Evolutionary conservation across 1,284 basidiomycete genomes (phyloP).

Genomic region (Papiliotrema laurentii): DNA sequence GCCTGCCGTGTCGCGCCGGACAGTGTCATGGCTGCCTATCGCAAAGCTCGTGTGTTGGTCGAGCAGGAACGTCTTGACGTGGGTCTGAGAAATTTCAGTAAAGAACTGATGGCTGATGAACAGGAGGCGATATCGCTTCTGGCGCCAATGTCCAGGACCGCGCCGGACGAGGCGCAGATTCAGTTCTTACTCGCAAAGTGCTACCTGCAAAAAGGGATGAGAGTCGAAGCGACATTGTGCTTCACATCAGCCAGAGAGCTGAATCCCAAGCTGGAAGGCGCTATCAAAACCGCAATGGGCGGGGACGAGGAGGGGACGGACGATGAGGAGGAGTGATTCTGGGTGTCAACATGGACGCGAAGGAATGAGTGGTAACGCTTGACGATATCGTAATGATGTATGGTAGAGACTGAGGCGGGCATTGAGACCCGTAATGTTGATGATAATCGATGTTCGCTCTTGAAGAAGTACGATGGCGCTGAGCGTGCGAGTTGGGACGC

Average conservation of each 20-base stretch:
- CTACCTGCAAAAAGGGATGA: conserved; percentile 72
- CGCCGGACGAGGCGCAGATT: conserved; percentile 90
- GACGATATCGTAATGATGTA: too few species aligned
- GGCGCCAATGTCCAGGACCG: conserved; percentile 67
- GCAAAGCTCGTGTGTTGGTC: conserved; percentile 80
- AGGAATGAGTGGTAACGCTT: too few species aligned
- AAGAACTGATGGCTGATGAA: conserved; percentile 9
- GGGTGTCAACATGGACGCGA: neutral
- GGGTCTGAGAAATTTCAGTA: conserved; percentile 42
- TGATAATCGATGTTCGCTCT: too few species aligned
- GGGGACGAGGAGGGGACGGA: conserved; percentile 55
- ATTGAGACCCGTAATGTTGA: too few species aligned
- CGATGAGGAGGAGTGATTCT: neutral
- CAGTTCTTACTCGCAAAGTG: conserved; percentile 90
- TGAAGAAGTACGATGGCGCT: too few species aligned
- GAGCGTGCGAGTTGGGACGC: too few species aligned
- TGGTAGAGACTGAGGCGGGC: too few species aligned
- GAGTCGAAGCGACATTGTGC: conserved; percentile 70
- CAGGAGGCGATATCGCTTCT: conserved; percentile 76
- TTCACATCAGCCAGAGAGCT: conserved; percentile 80
- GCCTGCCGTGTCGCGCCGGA: conserved; percentile 71
- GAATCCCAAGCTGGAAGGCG: conserved; percentile 50
- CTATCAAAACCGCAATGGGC: conserved; percentile 51
- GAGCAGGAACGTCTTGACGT: conserved; percentile 74
- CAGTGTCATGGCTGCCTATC: conserved; percentile 84